Percentiles rank a stretch among this genome's conserved stretches.
These are phyloP conservation scores for Fusarium oligoseptatum DNA, from an alignment of 2,329 filamentous ascomycete genomes.

Conservation along the genomic window DNA sequence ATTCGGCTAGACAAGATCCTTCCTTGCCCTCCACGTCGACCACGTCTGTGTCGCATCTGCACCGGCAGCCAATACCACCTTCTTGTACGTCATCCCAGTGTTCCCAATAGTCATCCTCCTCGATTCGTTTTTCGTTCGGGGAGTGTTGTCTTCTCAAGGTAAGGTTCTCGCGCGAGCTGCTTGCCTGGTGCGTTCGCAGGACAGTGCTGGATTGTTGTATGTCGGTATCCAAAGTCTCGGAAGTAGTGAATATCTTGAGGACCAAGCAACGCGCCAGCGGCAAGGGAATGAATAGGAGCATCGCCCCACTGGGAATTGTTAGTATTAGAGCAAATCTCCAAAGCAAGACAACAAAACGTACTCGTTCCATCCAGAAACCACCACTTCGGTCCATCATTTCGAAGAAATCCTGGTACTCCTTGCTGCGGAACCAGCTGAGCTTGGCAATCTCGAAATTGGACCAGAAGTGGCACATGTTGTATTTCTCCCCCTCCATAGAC, in stretches of 20 bases:
- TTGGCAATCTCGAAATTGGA: slow-evolving; percentile 99
- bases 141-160: slow-evolving; percentile 82
- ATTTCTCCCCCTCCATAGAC: slow-evolving; percentile 95
- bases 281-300: slow-evolving; percentile 96
- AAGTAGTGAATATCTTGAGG: slow-evolving; percentile 96
- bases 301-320: slow-evolving; percentile 85
- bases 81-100: slow-evolving; percentile 88
- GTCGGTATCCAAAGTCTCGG: slow-evolving; percentile 97
- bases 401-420: slow-evolving; percentile 98
- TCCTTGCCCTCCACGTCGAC: slow-evolving; percentile 98
- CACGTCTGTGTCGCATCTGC: slow-evolving; percentile 96
- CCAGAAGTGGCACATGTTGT: slow-evolving; percentile 99
- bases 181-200: slow-evolving; percentile 93
- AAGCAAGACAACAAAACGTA: slow-evolving; percentile 57
- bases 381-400: slow-evolving; percentile 98
- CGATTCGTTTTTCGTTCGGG: slow-evolving; percentile 87
- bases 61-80: slow-evolving; percentile 96
- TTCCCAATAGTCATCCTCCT: slow-evolving; percentile 98
- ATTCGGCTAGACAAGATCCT: slow-evolving; percentile 93
- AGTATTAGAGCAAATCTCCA: slow-evolving; percentile 29
- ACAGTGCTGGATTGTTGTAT: slow-evolving; percentile 99
- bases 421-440: slow-evolving; percentile 95
- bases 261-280: slow-evolving; percentile 86
- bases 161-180: slow-evolving; percentile 85
- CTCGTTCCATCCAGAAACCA: slow-evolving; percentile 99